Conservation (phyloP, 306 rosid genomes). For the Prunus mongolica region DNA sequence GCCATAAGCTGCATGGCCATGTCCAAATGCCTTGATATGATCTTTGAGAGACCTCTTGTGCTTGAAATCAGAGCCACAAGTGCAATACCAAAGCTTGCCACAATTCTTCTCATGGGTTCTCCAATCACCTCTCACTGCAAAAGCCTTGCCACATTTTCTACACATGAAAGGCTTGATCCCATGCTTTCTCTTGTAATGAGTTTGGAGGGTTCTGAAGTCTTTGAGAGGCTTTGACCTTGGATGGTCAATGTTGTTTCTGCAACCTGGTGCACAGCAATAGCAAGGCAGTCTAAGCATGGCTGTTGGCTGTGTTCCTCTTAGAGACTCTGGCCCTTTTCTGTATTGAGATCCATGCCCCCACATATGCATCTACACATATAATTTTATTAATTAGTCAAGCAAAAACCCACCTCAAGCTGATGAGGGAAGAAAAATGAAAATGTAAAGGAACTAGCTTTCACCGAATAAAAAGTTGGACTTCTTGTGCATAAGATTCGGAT, state of each 20-base stretch:
- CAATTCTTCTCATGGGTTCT: conserved; percentile 97
- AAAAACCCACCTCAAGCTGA: neutral
- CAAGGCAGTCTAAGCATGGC: conserved; percentile 96
- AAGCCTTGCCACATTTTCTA: conserved; percentile 82
- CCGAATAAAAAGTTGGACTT: conserved; percentile 1
- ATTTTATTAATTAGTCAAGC: neutral
- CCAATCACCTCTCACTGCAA: conserved; percentile 97
- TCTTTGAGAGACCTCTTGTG: conserved; percentile 91
- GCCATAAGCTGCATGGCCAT: conserved; percentile 70
- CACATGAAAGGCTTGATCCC: conserved; percentile 89
- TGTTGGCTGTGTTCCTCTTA: conserved; percentile 89
- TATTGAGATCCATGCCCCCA: conserved; percentile 99
- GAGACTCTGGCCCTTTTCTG: conserved; percentile 87
- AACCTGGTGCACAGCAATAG: conserved; percentile 77
- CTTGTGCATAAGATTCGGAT: neutral
- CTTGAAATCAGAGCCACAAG: conserved; percentile 92
- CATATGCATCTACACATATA: conserved; percentile 72
- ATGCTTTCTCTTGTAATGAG: conserved; percentile 92
- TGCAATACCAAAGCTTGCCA: conserved; percentile 93
- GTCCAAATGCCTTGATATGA: conserved; percentile 86
- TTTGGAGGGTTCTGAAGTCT: conserved; percentile 93
- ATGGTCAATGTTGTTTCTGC: conserved; percentile 93
- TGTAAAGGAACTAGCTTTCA: neutral
- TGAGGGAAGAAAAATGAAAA: neutral
- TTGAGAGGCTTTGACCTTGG: conserved; percentile 84